A percentile compares a stretch with the other conserved stretches of the same genome.
phyloP scores from a whole-genome alignment of 139 green algal genomes.

The Ettlia oleoabundans region DNA sequence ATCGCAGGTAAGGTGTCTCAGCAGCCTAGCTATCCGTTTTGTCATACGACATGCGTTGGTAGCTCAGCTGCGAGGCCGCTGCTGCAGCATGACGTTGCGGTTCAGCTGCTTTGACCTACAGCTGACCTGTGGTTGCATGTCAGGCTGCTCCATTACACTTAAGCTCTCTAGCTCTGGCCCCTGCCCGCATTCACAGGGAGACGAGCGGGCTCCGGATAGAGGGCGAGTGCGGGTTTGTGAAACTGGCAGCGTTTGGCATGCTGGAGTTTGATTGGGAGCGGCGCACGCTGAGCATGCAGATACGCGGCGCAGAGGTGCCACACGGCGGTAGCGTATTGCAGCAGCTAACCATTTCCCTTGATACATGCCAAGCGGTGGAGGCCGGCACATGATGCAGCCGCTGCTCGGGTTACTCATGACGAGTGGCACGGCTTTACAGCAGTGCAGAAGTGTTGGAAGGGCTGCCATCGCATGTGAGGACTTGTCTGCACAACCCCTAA shows the following conservation, averaged over 20 bases:
- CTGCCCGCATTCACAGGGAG: too few relatives aligned
- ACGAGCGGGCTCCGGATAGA: conserved; percentile 5
- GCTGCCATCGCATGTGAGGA: too few relatives aligned
- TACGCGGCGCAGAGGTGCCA: conserved; percentile 16
- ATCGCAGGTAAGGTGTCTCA: neutral
- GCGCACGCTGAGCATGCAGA: conserved; percentile 32
- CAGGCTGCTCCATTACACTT: too few relatives aligned
- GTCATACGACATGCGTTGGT: neutral
- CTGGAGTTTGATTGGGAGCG: conserved; percentile 12
- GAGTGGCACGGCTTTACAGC: neutral
- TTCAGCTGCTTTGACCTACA: too few relatives aligned
- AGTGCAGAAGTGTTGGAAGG: too few relatives aligned
- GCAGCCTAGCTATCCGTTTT: neutral
- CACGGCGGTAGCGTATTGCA: conserved; percentile 26
- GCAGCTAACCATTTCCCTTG: conserved; percentile 25
- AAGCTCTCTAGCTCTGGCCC: too few relatives aligned
- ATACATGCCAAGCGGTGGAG: conserved; percentile 9
- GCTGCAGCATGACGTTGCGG: too few relatives aligned
- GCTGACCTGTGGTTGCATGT: too few relatives aligned
- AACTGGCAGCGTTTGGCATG: conserved; percentile 18
- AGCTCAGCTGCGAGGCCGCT: too few relatives aligned
- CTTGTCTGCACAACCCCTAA: too few relatives aligned
- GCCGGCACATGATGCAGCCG: neutral
- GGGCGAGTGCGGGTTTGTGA: conserved; percentile 27
- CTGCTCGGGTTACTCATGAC: neutral